Evolutionary conservation across 2,329 filamentous ascomycete genomes (phyloP).

Genomic region (Phaeophleospora eucalypticola): DNA sequence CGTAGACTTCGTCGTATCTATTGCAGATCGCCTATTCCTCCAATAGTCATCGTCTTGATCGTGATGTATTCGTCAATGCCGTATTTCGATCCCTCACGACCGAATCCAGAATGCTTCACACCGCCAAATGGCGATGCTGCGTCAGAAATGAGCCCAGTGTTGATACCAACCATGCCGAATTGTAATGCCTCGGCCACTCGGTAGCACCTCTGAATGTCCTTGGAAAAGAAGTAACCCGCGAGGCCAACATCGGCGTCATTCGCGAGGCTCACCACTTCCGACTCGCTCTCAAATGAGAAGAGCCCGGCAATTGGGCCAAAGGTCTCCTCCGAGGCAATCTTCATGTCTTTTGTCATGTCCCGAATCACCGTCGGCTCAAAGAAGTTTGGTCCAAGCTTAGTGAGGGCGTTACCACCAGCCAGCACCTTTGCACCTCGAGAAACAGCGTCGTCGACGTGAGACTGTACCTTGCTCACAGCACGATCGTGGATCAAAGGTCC

Average conservation of each 20-base stretch:
- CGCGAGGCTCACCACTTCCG: slow-evolving; percentile 78
- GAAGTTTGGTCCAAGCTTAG: slow-evolving; percentile 77
- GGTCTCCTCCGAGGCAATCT: slow-evolving; percentile 80
- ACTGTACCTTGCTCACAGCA: slow-evolving; percentile 72
- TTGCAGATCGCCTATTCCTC: slow-evolving; percentile 59
- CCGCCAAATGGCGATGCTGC: slow-evolving; percentile 44
- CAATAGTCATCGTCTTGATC: slow-evolving; percentile 51
- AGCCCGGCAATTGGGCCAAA: slow-evolving; percentile 91
- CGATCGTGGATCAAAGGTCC: slow-evolving; percentile 82
- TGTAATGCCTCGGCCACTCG: slow-evolving; percentile 64
- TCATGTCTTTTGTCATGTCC: slow-evolving; percentile 82
- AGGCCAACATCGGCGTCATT: slow-evolving; percentile 82
- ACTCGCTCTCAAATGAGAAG: slow-evolving; percentile 83
- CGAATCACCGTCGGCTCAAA: slow-evolving; percentile 86
- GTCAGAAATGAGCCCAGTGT: slow-evolving; percentile 49
- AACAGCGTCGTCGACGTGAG: slow-evolving; percentile 74
- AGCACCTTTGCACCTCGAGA: slow-evolving; percentile 72
- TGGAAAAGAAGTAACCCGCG: slow-evolving; percentile 88
- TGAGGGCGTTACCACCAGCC: slow-evolving; percentile 68
- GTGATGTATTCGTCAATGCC: slow-evolving; percentile 49
- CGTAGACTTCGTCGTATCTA: no score
- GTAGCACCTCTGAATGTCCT: slow-evolving; percentile 56
- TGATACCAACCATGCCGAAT: slow-evolving; percentile 76
- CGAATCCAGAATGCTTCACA: slow-evolving; percentile 50
- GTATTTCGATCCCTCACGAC: slow-evolving; percentile 47